phyloP scores from a whole-genome alignment of 306 rosid species.

The Sophora flavescens region DNA sequence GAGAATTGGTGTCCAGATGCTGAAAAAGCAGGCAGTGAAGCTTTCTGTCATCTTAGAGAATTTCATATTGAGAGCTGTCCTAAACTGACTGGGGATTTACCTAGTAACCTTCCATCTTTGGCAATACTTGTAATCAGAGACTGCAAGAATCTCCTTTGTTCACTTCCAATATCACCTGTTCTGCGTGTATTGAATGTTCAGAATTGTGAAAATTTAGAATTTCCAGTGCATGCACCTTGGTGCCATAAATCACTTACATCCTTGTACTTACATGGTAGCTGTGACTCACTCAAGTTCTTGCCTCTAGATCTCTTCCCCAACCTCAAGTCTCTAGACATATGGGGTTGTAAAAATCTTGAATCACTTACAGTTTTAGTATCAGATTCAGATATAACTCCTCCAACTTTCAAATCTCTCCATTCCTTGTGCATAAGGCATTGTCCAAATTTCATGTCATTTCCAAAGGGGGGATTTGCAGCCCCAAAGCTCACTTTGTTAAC shows the following conservation, averaged over 20 bases:
- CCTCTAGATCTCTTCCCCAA: slow-evolving; percentile 49
- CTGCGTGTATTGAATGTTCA: slow-evolving; percentile 37
- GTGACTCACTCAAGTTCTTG: slow-evolving; percentile 47
- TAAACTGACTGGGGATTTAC: slow-evolving; percentile 45
- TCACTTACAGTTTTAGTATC: slow-evolving; percentile 37
- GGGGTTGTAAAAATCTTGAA: slow-evolving; percentile 46
- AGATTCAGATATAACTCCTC: slow-evolving; percentile 32
- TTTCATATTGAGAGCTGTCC: slow-evolving; percentile 45
- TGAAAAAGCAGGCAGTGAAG: background rate
- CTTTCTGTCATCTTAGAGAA: slow-evolving; percentile 45
- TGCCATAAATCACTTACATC: slow-evolving; percentile 37
- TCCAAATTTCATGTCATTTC: slow-evolving; percentile 46
- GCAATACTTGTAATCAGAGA: slow-evolving; percentile 38
- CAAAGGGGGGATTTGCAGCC: slow-evolving; percentile 42
- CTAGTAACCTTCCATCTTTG: slow-evolving; percentile 52
- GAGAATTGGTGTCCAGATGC: slow-evolving; percentile 45
- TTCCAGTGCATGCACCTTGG: slow-evolving; percentile 31
- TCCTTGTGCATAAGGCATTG: slow-evolving; percentile 47
- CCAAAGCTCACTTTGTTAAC: slow-evolving; percentile 45
- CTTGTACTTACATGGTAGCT: slow-evolving; percentile 38
- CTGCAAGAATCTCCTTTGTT: slow-evolving; percentile 41
- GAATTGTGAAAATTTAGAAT: slow-evolving; percentile 39
- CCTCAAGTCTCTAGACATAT: slow-evolving; percentile 47
- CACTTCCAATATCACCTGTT: slow-evolving; percentile 40
- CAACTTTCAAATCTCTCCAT: slow-evolving; percentile 21